Base-by-base conservation (phyloP, 805 yeast species). In the Kregervanrija fluxuum region DNA sequence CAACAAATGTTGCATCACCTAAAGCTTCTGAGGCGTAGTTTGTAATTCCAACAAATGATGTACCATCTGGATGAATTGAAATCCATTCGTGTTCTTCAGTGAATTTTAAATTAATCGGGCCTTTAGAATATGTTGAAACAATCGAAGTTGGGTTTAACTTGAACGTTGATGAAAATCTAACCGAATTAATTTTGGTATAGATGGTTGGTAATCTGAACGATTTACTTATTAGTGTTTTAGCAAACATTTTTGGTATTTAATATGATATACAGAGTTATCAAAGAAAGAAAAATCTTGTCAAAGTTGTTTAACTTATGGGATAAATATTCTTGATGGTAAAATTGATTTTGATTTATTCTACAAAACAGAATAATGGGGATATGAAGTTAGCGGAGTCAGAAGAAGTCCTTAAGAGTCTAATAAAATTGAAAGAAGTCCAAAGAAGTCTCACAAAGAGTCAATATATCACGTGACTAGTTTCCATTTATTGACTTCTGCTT, bases 41-140 rank as follows among this genome's bases (percentile, higher is more conserved):
- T 46, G 99, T 89, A 65, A 93, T 88, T 30, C 99, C 99, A 45
- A 91, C 72, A 56, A 82, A 89, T 2, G 91, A 84, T 37, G 81
- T 72, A 48, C 86, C 86, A 65, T 90, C 96, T 28, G 77, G 76
- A 62, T 85, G 95, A 45, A 80, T 73, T 4, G 95, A 90, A 45
- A 93, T 67, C 96, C 97, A 91, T 70, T 91, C 99, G 70, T 91
- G 99, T 60, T 93, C 96, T 43, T 72, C 67, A 10, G 98, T 87
- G 74, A 77, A 90, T 66, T 76, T 80, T 49, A 81, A 73, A 12
- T 65, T 60, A 47, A 64, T 58, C 37, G 82, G 81, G 13, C 74
- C 72, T 22, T 59, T 57, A 8, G 70, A 64, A 43, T 52, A 59
- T 12, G 48, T 60, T 38, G 54, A 54, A 30, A 59, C 65, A 14